Evolutionary conservation across 1,139 yeast species (phyloP).

Genomic region (Yamadazyma jaroonii): DNA sequence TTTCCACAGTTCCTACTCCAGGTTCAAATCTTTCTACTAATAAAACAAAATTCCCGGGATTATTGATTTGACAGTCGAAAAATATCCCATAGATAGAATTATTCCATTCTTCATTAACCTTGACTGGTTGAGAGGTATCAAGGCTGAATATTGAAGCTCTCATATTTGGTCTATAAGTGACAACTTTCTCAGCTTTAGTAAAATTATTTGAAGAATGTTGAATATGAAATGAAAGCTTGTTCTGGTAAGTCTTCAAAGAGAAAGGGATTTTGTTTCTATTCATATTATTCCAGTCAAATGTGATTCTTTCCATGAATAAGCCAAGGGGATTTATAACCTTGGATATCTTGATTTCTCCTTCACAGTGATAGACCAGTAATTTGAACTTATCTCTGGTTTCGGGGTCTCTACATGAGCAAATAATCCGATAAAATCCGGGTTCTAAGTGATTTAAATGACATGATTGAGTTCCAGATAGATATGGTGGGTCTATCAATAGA

Average conservation of each 20-base stretch:
- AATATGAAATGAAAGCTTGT: slow-evolving; percentile 25
- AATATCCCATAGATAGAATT: slow-evolving; percentile 44
- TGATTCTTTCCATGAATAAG: slow-evolving; percentile 24
- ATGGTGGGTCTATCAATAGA: slow-evolving; percentile 27
- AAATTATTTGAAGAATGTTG: slow-evolving; percentile 18
- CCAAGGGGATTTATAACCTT: slow-evolving; percentile 33
- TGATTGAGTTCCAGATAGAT: slow-evolving; percentile 20
- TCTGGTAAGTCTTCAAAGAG: slow-evolving; percentile 16
- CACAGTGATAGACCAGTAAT: slow-evolving; percentile 12
- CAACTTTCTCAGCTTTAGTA: slow-evolving; percentile 19
- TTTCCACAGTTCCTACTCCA: slow-evolving; percentile 38
- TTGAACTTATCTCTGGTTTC: slow-evolving; percentile 11
- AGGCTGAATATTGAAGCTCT: slow-evolving; percentile 45
- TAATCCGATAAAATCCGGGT: slow-evolving; percentile 36
- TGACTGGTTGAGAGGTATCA: slow-evolving; percentile 23
- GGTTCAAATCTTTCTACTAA: slow-evolving; percentile 49
- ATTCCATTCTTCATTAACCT: slow-evolving; percentile 39
- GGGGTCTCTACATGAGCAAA: slow-evolving; percentile 29
- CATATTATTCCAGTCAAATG: slow-evolving; percentile 35
- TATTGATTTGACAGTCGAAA: slow-evolving; percentile 28
- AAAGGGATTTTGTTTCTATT: slow-evolving; percentile 37
- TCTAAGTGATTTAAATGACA: slow-evolving; percentile 21
- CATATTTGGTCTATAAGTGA: slow-evolving; percentile 36
- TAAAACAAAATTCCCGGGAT: slow-evolving; percentile 34
- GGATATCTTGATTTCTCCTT: slow-evolving; percentile 5